These are phyloP conservation scores for Ramaria sp. DNA, from an alignment of 768 basidiomycete species.

Conservation along the genomic window DNA sequence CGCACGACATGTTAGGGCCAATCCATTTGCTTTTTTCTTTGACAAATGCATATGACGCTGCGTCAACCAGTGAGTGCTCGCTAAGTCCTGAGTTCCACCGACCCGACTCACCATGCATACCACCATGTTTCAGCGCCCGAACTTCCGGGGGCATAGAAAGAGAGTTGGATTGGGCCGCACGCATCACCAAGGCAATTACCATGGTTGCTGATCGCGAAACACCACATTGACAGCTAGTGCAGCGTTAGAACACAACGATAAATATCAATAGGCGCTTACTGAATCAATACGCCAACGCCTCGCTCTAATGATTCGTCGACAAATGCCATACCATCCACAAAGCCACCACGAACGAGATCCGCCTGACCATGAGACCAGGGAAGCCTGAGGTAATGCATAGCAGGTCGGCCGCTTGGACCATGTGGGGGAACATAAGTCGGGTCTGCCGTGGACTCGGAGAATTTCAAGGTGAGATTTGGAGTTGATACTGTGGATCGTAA, in stretches of 20 bases:
- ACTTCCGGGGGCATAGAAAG: slow-evolving; percentile 62
- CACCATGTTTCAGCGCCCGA: slow-evolving; percentile 52
- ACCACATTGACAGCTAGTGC: slow-evolving; percentile 78
- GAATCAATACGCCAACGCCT: slow-evolving; percentile 73
- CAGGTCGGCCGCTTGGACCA: slow-evolving; percentile 56
- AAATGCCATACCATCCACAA: slow-evolving; percentile 72
- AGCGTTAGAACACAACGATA: slow-evolving; percentile 12
- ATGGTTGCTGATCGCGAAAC: slow-evolving; percentile 86
- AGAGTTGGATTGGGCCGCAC: slow-evolving; percentile 65
- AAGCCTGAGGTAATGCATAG: slow-evolving; percentile 81
- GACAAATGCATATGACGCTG: slow-evolving; percentile 63
- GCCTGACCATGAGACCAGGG: slow-evolving; percentile 93
- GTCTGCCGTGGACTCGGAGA: slow-evolving; percentile 17
- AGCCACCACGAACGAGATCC: slow-evolving; percentile 71
- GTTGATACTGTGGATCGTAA: slow-evolving; percentile 57
- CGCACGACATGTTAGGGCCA: slow-evolving; percentile 92
- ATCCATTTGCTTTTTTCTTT: slow-evolving; percentile 83
- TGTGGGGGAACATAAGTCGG: slow-evolving; percentile 58
- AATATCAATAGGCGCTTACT: slow-evolving; percentile 41
- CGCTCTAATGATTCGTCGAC: slow-evolving; percentile 67
- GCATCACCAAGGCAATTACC: slow-evolving; percentile 87
- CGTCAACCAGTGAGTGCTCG: background rate
- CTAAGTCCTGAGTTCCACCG: background rate
- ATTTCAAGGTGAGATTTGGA: slow-evolving; percentile 42
- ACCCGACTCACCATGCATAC: slow-evolving; percentile 60